Conservation (phyloP, 2,329 filamentous ascomycete genomes). For the Ceratocystis smalleyi region DNA sequence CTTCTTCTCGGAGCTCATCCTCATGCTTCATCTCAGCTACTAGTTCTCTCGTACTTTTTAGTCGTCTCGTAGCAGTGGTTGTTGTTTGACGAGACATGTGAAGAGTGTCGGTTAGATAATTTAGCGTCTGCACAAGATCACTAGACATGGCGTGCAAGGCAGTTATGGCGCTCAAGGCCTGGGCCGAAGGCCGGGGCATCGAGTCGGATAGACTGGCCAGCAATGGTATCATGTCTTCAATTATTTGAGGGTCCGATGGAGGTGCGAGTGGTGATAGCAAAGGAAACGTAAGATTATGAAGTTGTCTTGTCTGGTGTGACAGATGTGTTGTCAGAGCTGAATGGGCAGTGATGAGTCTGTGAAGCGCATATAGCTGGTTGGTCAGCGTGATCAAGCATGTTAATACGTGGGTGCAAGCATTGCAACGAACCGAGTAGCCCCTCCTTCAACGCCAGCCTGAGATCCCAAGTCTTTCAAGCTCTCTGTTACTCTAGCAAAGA, state of each 20-base stretch:
- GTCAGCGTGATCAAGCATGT: not conserved
- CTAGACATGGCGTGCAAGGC: constrained; percentile 54
- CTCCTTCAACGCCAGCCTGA: constrained; percentile 56
- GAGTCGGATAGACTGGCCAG: constrained; percentile 48
- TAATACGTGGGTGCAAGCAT: not conserved
- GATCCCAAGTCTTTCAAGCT: constrained; percentile 57
- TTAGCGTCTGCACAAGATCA: constrained; percentile 64
- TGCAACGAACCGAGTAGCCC: constrained; percentile 46
- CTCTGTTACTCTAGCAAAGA: constrained; percentile 53
- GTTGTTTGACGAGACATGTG: constrained; percentile 90
- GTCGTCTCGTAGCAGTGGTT: constrained; percentile 59
- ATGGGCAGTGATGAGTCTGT: constrained; percentile 59
- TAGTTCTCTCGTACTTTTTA: constrained; percentile 70
- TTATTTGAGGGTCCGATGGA: constrained; percentile 45
- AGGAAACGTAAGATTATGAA: constrained; percentile 57
- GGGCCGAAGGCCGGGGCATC: constrained; percentile 49
- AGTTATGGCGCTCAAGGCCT: constrained; percentile 49
- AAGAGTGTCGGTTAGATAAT: constrained; percentile 74
- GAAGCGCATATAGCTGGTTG: not conserved
- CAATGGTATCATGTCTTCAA: constrained; percentile 54
- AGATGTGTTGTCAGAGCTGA: constrained; percentile 60
- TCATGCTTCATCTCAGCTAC: constrained; percentile 74
- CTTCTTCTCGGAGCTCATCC: constrained; percentile 67
- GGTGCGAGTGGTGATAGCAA: constrained; percentile 54
- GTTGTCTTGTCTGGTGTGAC: constrained; percentile 55